Percentiles rank a stretch among this genome's conserved stretches.
Evolutionary conservation across 768 basidiomycete species (phyloP).

Genomic region (Kwoniella mangroviensis): DNA sequence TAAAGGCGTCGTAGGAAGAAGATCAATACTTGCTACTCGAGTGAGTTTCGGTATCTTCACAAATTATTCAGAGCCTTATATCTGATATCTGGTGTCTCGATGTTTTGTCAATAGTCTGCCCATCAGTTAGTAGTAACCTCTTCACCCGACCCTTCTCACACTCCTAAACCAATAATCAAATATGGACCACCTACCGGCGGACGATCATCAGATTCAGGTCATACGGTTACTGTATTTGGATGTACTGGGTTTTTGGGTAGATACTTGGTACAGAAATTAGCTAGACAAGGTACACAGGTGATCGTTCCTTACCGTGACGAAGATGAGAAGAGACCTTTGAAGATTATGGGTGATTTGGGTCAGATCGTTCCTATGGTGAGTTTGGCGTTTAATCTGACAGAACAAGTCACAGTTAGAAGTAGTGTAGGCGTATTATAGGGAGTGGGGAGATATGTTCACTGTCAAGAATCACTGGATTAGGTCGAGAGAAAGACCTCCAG

Average conservation of each 20-base stretch:
- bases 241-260: slow-evolving; percentile 93
- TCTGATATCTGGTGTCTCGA: no score
- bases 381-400: slow-evolving; percentile 12
- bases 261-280: slow-evolving; percentile 94
- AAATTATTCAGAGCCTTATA: not conserved
- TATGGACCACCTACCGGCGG: slow-evolving; percentile 66
- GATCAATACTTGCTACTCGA: slow-evolving; percentile 28
- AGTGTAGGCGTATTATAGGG: slow-evolving; percentile 3
- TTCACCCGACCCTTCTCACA: slow-evolving; percentile 25
- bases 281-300: slow-evolving; percentile 89
- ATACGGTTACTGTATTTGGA: slow-evolving; percentile 95
- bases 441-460: not conserved
- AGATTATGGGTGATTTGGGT: slow-evolving; percentile 93
- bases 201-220: slow-evolving; percentile 84
- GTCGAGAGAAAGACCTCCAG: no score
- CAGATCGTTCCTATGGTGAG: slow-evolving; percentile 92
- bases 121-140: slow-evolving; percentile 52
- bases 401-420: not conserved
- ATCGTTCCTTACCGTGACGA: slow-evolving; percentile 93
- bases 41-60: slow-evolving; percentile 13
- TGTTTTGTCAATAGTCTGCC: slow-evolving; percentile 38
- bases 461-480: no score
- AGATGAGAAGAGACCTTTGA: slow-evolving; percentile 85
- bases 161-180: slow-evolving; percentile 66
- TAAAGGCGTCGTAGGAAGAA: slow-evolving; percentile 20